Percentiles rank a stretch among this genome's conserved stretches.
Conservation (phyloP, 139 green algal genomes). For the Chlamydomonas asymmetrica region DNA sequence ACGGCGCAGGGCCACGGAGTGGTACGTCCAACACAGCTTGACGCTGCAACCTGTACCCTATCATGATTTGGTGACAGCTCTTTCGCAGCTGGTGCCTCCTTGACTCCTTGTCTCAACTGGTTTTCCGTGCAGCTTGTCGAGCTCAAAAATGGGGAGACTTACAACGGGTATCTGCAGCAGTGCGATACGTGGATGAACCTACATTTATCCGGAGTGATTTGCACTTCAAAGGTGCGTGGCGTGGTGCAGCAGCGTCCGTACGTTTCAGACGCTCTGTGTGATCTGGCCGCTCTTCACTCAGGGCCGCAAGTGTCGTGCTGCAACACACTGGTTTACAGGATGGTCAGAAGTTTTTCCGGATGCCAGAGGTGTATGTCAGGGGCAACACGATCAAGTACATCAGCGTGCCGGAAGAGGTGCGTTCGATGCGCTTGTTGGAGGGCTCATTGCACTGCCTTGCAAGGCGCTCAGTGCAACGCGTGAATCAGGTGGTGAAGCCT, state of each 20-base stretch:
- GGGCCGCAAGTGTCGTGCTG: too few species aligned
- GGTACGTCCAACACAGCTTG: constrained; percentile 49
- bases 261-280: too few species aligned
- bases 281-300: too few species aligned
- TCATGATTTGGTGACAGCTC: neutral
- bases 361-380: constrained; percentile 93
- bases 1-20: constrained; percentile 85
- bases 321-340: constrained; percentile 83
- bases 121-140: constrained; percentile 85
- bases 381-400: constrained; percentile 99
- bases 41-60: neutral
- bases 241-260: neutral
- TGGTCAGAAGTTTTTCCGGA: constrained; percentile 93
- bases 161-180: constrained; percentile 95
- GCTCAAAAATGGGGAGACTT: constrained; percentile 98
- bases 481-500: neutral
- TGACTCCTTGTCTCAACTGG: neutral
- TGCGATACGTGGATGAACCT: constrained; percentile 99
- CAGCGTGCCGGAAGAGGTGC: constrained; percentile 92
- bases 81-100: neutral
- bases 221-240: constrained; percentile 84
- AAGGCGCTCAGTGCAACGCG: neutral
- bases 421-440: neutral
- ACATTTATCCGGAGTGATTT: constrained; percentile 96
- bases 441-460: neutral